phyloP scores from a whole-genome alignment of 257 asterid genomes.

The Salvia rosmarinus region DNA sequence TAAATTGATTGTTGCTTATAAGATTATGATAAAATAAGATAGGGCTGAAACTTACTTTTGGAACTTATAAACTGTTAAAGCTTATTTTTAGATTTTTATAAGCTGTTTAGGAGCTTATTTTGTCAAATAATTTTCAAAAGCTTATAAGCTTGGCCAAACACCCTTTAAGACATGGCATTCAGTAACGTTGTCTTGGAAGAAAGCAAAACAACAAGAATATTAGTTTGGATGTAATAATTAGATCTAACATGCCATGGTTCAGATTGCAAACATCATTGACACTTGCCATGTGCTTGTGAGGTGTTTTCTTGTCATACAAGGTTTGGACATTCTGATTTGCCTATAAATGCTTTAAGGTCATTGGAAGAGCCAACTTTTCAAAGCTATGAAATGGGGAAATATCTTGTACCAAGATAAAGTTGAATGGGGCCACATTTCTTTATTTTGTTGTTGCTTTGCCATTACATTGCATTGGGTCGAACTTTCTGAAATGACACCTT shows the following conservation, averaged over 20 bases:
- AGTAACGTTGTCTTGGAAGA: not conserved
- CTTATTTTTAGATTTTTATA: too few species aligned
- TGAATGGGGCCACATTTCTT: conserved; percentile 17
- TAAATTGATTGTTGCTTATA: too few species aligned
- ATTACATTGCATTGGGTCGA: not conserved
- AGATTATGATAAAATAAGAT: too few species aligned
- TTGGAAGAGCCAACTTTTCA: not conserved
- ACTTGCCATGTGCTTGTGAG: conserved; percentile 12
- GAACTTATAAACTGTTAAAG: too few species aligned
- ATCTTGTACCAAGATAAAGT: conserved; percentile 1
- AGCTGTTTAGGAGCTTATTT: too few species aligned
- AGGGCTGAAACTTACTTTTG: too few species aligned
- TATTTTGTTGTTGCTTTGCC: conserved; percentile 22
- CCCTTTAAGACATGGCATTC: not conserved
- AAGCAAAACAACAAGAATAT: not conserved
- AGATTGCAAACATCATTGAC: not conserved
- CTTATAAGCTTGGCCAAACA: too few species aligned
- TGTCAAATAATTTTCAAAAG: too few species aligned
- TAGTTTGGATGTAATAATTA: not conserved
- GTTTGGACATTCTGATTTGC: conserved; percentile 16
- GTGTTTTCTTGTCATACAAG: not conserved
- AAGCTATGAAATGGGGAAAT: conserved; percentile 14
- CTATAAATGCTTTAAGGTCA: conserved; percentile 5
- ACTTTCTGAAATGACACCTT: conserved; percentile 9
- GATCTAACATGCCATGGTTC: conserved; percentile 2